phyloP scores from a whole-genome alignment of 768 basidiomycete genomes.

The Mycena vitilis region DNA sequence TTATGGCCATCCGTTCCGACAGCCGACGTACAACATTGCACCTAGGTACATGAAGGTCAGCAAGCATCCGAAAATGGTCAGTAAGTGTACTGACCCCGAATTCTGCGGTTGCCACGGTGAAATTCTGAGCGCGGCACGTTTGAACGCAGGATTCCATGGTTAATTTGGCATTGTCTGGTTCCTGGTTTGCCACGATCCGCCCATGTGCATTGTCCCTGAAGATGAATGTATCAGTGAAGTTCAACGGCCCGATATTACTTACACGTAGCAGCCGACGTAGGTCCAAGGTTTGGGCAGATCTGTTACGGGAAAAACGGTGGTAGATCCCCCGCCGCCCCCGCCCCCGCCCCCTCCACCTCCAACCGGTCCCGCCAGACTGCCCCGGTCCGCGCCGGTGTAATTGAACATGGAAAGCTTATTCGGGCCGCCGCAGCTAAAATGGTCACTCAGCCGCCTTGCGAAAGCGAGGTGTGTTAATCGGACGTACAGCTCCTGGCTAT shows the following conservation, averaged over 20 bases:
- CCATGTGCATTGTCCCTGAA: conserved; percentile 71
- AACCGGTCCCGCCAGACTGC: conserved; percentile 49
- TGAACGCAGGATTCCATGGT: conserved; percentile 76
- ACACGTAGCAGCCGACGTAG: conserved; percentile 77
- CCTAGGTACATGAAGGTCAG: conserved; percentile 2
- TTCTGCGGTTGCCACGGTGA: conserved; percentile 77
- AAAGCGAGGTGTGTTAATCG: background rate
- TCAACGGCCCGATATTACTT: conserved; percentile 37
- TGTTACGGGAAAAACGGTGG: conserved; percentile 57
- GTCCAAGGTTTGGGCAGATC: conserved; percentile 68
- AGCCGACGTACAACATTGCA: conserved; percentile 57
- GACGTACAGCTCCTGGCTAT: conserved; percentile 60
- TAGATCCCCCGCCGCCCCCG: conserved; percentile 40
- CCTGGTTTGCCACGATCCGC: conserved; percentile 63
- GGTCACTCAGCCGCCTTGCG: background rate
- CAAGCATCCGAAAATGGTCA: conserved; percentile 51
- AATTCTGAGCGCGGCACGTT: conserved; percentile 66
- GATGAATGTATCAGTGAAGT: conserved; percentile 21
- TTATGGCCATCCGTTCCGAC: no score
- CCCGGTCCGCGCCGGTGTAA: conserved; percentile 65
- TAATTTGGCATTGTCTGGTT: conserved; percentile 37
- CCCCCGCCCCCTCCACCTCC: conserved; percentile 53
- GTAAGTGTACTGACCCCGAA: conserved; percentile 58
- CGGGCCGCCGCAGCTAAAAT: conserved; percentile 71
- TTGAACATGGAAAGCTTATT: conserved; percentile 75